A percentile compares a stretch with the other conserved stretches of the same genome.
Evolutionary conservation across 2,329 filamentous ascomycete genomes (phyloP).

Genomic region (Botrytis aclada): DNA sequence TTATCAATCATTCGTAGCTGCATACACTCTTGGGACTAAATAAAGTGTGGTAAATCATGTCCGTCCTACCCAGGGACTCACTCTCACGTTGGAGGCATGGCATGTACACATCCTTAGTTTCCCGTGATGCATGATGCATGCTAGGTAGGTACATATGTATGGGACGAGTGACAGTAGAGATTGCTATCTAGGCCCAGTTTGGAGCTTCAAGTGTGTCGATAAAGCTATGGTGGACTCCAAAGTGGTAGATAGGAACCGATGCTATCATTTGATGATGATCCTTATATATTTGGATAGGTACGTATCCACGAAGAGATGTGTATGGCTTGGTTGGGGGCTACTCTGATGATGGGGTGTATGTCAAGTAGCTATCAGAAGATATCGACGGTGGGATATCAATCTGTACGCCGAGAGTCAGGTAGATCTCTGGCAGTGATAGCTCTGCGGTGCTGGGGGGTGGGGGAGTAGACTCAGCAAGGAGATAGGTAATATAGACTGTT

Average conservation of each 20-base stretch:
- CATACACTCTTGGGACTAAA: background rate
- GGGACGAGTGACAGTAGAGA: background rate
- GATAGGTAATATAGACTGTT: background rate
- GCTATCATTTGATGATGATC: too few relatives aligned
- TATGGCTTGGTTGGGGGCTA: background rate
- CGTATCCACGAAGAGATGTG: background rate
- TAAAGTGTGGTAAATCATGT: background rate
- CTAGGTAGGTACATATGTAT: background rate
- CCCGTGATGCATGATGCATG: slow-evolving; percentile 4
- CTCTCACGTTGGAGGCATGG: background rate
- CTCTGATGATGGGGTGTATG: background rate
- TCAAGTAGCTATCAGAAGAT: background rate
- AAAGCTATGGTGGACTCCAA: background rate
- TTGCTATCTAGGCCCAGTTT: background rate
- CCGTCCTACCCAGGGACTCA: background rate
- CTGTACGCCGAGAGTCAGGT: background rate
- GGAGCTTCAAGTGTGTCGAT: background rate
- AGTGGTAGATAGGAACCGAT: background rate
- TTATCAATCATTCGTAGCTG: background rate
- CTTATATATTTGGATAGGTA: background rate
- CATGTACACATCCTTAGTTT: background rate
- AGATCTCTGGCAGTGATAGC: background rate
- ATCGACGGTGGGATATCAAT: background rate
- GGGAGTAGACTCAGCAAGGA: background rate
- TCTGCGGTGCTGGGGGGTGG: background rate